Evolutionary conservation across 352 stramenopile genomes (phyloP).

Genomic region (Phytophthora melonis): DNA sequence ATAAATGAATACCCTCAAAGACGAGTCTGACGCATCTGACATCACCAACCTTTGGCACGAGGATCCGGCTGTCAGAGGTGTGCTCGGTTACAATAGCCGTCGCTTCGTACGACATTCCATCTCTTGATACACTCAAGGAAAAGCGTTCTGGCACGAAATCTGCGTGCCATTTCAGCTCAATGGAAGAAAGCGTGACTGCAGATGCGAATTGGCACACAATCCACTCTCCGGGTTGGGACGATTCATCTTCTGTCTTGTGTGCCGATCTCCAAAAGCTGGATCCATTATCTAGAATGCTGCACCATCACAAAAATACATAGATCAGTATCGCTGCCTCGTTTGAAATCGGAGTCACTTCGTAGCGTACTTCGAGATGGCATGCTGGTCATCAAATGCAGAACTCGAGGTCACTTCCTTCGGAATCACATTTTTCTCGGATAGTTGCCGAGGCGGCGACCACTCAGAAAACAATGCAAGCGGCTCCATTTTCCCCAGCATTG

Average conservation of each 20-base stretch:
- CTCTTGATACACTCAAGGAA: conserved; percentile 55
- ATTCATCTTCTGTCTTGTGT: conserved; percentile 25
- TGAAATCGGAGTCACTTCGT: neutral
- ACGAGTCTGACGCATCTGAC: neutral
- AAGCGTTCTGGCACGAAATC: conserved; percentile 51
- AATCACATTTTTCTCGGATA: conserved; percentile 51
- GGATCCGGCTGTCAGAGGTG: conserved; percentile 38
- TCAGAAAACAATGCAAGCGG: conserved; percentile 79
- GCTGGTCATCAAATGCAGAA: conserved; percentile 67
- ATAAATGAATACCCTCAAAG: neutral
- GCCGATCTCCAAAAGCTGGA: conserved; percentile 58
- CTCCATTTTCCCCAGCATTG: conserved; percentile 67
- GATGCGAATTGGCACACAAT: conserved; percentile 63
- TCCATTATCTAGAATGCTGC: conserved; percentile 52
- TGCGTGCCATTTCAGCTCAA: conserved; percentile 60
- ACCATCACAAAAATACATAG: neutral
- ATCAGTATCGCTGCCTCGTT: neutral
- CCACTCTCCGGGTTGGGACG: conserved; percentile 47
- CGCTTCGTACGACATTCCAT: conserved; percentile 57
- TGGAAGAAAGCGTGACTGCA: conserved; percentile 49
- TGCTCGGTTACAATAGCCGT: conserved; percentile 56
- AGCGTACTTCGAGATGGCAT: conserved; percentile 57
- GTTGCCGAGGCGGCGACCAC: conserved; percentile 74
- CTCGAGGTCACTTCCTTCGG: conserved; percentile 66
- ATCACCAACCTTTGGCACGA: conserved; percentile 56